phyloP scores from a whole-genome alignment of 169 alveolate genomes.

The Cystoisospora suis region DNA sequence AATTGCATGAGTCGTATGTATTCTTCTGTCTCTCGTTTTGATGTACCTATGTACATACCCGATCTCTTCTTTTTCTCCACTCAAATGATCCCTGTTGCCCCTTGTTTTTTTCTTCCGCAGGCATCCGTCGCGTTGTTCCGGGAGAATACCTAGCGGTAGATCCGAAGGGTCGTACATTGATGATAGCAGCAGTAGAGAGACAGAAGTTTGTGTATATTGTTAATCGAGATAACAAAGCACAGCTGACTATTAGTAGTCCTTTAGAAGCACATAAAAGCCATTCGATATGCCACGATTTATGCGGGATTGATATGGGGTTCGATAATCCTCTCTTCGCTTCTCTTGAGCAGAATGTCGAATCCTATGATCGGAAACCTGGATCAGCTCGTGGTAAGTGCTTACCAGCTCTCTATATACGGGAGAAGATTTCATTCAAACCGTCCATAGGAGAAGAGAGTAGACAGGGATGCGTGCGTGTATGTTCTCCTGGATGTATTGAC shows the following conservation, averaged over 20 bases:
- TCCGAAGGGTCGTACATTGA: slow-evolving; percentile 98
- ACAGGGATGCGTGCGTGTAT: no score
- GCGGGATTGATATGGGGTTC: slow-evolving; percentile 94
- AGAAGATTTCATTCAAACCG: no score
- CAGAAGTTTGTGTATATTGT: slow-evolving; percentile 97
- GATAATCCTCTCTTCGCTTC: slow-evolving; percentile 97
- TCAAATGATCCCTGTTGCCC: not conserved
- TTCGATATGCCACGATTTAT: slow-evolving; percentile 90
- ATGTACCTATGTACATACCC: not conserved
- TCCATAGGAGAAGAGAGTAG: no score
- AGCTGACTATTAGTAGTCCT: slow-evolving; percentile 93
- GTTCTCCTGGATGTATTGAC: no score
- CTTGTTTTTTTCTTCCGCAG: not conserved
- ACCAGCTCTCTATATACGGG: not conserved
- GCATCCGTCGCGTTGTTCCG: slow-evolving; percentile 71
- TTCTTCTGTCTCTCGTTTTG: no score
- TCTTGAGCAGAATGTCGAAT: slow-evolving; percentile 91
- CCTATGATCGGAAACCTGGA: slow-evolving; percentile 80
- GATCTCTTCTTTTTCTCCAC: no score
- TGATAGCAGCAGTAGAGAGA: slow-evolving; percentile 98
- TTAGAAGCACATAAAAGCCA: slow-evolving; percentile 96
- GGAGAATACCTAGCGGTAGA: slow-evolving; percentile 99
- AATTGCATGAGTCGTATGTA: no score
- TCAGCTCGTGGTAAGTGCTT: not conserved
- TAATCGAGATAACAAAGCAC: slow-evolving; percentile 92